A percentile compares a stretch with the other conserved stretches of the same genome.
Evolutionary conservation across 306 rosid species (phyloP).

Genomic region (Fagus sylvatica): DNA sequence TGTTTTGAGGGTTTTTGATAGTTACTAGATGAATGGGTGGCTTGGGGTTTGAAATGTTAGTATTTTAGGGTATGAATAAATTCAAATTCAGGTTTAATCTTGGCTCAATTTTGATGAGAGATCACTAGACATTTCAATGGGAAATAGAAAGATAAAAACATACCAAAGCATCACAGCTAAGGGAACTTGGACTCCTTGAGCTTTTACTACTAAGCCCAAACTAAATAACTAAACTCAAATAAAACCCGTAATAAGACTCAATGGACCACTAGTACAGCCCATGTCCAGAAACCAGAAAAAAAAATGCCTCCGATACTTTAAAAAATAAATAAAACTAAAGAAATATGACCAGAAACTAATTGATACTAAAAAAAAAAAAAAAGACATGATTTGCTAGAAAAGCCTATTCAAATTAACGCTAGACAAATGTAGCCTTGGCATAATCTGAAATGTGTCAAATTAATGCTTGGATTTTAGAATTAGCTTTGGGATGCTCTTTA

Average conservation of each 20-base stretch:
- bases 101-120: not conserved
- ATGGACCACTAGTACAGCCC: not conserved
- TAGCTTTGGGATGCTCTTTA: too few species aligned
- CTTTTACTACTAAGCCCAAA: not conserved
- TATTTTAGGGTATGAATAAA: not conserved
- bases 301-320: too few species aligned
- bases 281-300: not conserved
- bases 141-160: not conserved
- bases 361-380: too few species aligned
- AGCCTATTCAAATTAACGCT: too few species aligned
- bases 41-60: not conserved
- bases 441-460: too few species aligned
- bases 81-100: not conserved
- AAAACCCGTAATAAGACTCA: not conserved
- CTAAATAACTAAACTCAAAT: not conserved
- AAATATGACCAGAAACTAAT: too few species aligned
- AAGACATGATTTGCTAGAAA: too few species aligned
- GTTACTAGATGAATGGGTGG: not conserved
- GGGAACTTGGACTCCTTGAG: not conserved
- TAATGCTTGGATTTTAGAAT: too few species aligned
- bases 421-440: too few species aligned
- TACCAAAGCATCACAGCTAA: not conserved
- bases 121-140: not conserved
- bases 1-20: not conserved
- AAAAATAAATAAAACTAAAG: too few species aligned